Evolutionary conservation across 495 filamentous ascomycete species (phyloP).

Genomic region (Mytilinidion resinicola): DNA sequence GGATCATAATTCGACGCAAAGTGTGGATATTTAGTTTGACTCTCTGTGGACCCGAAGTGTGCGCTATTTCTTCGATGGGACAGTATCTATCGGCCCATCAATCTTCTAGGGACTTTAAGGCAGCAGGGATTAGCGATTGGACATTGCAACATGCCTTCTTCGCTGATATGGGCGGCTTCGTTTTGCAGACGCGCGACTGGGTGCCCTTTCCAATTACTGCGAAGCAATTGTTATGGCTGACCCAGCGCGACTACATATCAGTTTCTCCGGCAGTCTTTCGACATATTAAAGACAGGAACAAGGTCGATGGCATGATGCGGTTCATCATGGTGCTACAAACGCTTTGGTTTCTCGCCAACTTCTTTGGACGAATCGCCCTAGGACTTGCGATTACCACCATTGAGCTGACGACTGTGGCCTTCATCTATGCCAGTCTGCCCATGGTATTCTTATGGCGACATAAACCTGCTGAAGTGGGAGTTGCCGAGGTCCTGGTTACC

Average conservation of each 20-base stretch:
- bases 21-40: conserved; percentile 28
- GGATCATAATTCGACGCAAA: conserved; percentile 24
- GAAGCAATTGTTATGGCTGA: conserved; percentile 31
- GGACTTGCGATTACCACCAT: conserved; percentile 26
- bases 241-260: conserved; percentile 21
- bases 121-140: conserved; percentile 9
- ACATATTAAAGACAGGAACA: conserved; percentile 31
- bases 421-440: conserved; percentile 25
- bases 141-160: conserved; percentile 35
- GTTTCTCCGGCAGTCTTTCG: conserved; percentile 13
- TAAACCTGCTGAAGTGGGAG: conserved; percentile 29
- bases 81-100: conserved; percentile 35
- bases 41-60: conserved; percentile 36
- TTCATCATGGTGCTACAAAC: conserved; percentile 27
- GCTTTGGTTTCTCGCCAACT: conserved; percentile 27
- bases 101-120: conserved; percentile 25
- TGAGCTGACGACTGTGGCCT: conserved; percentile 28
- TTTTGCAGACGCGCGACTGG: conserved; percentile 20
- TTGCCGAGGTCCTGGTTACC: conserved; percentile 10
- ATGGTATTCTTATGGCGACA: conserved; percentile 29
- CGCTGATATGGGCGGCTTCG: conserved; percentile 36
- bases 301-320: conserved; percentile 29
- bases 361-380: conserved; percentile 17
- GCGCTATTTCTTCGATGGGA: conserved; percentile 32
- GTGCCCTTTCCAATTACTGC: conserved; percentile 30